Base-by-base conservation (phyloP, 257 asterid genomes). In the Lithospermum erythrorhizon region DNA sequence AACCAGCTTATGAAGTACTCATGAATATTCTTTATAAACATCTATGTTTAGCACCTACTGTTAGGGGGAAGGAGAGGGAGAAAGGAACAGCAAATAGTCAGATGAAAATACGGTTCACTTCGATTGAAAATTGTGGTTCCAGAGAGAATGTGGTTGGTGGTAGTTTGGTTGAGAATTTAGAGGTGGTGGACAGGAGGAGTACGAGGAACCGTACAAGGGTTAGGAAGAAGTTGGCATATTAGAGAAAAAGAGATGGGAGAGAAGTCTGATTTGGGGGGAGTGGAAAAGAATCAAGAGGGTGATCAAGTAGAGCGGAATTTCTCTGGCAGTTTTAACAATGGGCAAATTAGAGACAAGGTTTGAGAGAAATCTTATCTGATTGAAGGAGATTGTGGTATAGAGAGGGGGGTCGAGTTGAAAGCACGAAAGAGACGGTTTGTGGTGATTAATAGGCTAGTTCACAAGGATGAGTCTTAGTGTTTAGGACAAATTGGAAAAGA, bases 401-500 rank as follows among this genome's bases (percentile, higher is more conserved):
- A 62, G 47, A 54, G 19, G 76, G 35, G 5, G 71, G 65, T 52
- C 65, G 49, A 27, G 41, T 53, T 49, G 59, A 16, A 1, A 64
- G 15, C 6, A 61, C 73, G 68, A 66, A 67, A 65, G 56, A n/a
- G 17, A 41, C 18, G 47, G 55, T 65, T 53, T 30, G 61, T 16
- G 55, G 59, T 18, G 65, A 68, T 57, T 75, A 49, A 21, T 29
- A 22, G 53, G 79, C 66, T 14, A 72, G 81, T 70, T 53, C 67
- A n/a, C 86, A 63, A 81, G 76, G 30, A 52, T 63, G 64, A 64
- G 59, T 25, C 66, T 62, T 9, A 56, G 8, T 57, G 37, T 45
- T 25, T 70, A 57, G 70, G 65, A 25, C 16, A 82, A 76, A 68
- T 68, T 85, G 67, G 84, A 83, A 74, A 81, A 69, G 35, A 86